phyloP scores from a whole-genome alignment of 2,329 filamentous ascomycete species.

The Sarocladium brachiariae region DNA sequence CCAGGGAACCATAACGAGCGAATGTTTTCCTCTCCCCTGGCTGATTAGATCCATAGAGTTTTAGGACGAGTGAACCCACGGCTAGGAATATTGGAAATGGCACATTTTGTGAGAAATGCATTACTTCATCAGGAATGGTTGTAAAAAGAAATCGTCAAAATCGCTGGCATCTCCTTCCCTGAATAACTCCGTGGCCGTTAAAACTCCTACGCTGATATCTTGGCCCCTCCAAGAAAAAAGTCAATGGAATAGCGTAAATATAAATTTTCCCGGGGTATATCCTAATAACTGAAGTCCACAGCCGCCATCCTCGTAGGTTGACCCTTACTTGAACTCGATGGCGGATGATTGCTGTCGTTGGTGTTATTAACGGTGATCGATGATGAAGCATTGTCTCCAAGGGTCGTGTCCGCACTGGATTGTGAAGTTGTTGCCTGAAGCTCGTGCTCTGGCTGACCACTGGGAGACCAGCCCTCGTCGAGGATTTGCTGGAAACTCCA shows the following conservation, averaged over 20 bases:
- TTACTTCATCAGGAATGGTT: too few relatives aligned
- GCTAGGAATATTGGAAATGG: too few relatives aligned
- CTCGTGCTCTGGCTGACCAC: conserved; percentile 48
- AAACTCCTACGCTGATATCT: conserved; percentile 28
- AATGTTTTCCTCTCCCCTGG: too few relatives aligned
- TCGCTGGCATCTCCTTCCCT: not conserved
- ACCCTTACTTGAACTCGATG: conserved; percentile 43
- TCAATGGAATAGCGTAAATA: too few relatives aligned
- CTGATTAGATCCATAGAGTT: too few relatives aligned
- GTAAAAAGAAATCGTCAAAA: not conserved
- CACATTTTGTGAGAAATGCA: too few relatives aligned
- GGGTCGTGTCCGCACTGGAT: conserved; percentile 34
- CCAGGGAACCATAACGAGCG: too few relatives aligned
- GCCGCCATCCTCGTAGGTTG: conserved; percentile 46
- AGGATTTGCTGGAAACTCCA: conserved; percentile 65
- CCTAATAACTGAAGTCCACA: conserved; percentile 57
- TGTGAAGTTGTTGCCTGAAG: conserved; percentile 41
- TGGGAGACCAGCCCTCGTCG: conserved; percentile 53
- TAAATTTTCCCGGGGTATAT: conserved; percentile 10
- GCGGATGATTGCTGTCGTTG: conserved; percentile 22
- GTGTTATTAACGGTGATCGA: conserved; percentile 29
- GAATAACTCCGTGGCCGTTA: conserved; percentile 10
- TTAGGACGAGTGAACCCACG: too few relatives aligned
- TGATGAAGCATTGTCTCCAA: conserved; percentile 30
- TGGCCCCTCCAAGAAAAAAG: too few relatives aligned